Evolutionary conservation across 371 early-diverging fungal species (phyloP).

Genomic region (Mortierella polycephala): DNA sequence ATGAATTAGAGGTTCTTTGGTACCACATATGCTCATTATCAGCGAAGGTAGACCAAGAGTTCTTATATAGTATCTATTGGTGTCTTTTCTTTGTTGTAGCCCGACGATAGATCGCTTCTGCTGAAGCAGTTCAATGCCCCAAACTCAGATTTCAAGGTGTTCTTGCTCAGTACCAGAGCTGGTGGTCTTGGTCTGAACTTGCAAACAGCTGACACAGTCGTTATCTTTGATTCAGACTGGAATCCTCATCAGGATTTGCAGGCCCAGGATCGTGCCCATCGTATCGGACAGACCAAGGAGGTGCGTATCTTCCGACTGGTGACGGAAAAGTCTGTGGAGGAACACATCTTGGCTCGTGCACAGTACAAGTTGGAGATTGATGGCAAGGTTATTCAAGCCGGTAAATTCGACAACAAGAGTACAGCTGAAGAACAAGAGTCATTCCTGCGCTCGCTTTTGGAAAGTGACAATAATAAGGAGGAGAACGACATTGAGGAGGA

Average conservation of each 20-base stretch:
- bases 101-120: constrained; percentile 88
- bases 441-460: constrained; percentile 87
- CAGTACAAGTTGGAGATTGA: constrained; percentile 97
- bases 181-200: constrained; percentile 99
- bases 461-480: constrained; percentile 71
- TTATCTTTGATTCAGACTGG: constrained; percentile 99
- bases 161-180: constrained; percentile 98
- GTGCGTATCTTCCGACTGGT: constrained; percentile 99
- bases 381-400: constrained; percentile 99
- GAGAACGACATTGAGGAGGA: constrained; percentile 82
- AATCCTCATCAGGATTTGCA: constrained; percentile 99
- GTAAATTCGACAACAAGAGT: constrained; percentile 98
- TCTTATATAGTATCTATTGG: not conserved
- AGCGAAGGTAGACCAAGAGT: too few relatives aligned
- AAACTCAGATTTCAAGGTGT: constrained; percentile 90
- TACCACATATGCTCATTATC: too few relatives aligned
- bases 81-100: constrained; percentile 22
- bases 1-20: not conserved
- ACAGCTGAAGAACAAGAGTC: constrained; percentile 93
- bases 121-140: constrained; percentile 88
- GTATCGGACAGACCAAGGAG: constrained; percentile 99
- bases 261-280: constrained; percentile 99
- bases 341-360: constrained; percentile 96
- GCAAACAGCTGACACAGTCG: constrained; percentile 99
- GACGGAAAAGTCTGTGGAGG: constrained; percentile 96